Base-by-base conservation (phyloP, 2,329 filamentous ascomycete species). In the Scedosporium boydii region DNA sequence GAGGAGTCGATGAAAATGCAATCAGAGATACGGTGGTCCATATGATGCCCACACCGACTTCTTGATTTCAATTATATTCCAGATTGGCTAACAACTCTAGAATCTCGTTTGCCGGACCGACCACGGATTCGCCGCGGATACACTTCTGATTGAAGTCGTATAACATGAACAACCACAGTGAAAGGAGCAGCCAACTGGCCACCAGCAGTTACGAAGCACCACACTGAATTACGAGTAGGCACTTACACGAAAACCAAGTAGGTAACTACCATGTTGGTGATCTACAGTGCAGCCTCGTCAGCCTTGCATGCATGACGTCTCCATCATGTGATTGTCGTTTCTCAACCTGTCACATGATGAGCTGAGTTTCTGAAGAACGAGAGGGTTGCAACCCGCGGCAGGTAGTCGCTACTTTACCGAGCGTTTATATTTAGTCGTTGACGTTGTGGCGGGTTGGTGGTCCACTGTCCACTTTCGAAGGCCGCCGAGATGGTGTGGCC, bases 291-390 rank as follows among this genome's bases (percentile, higher is more conserved):
- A 44, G 38, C 27, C 18, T 58, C 55, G 55, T 58, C 58, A 29
- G n/a, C 59, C 27, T 48, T 51, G 59, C 59, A 55, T 61, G 59
- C 59, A 61, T 61, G 59, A 55, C 7, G n/a, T 14, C 16, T 18
- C 46, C 59, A 61, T 61, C 59, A 61, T 61, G 59, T 61, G 59
- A 61, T 61, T 61, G 59, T 12, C 7, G 41, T 29, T 7, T 56
- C 23, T 9, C 27, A 16, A 27, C 14, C n/a, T 14, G 26, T 60
- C 58, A 51, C 58, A 53, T 53, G 58, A 60, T 51, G 42, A 4
- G 18, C 51, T 27, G 12, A 14, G 12, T 23, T 55, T 55, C 51
- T 55, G 16, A 48, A 48, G 44, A 57, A 57, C 16, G 29, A 21
- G 29, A 57, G 53, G 53, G 53, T 48, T 48, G 44, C 44, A 48